These are phyloP conservation scores for Mycena pura DNA, from an alignment of 768 basidiomycete species.

Conservation along the genomic window DNA sequence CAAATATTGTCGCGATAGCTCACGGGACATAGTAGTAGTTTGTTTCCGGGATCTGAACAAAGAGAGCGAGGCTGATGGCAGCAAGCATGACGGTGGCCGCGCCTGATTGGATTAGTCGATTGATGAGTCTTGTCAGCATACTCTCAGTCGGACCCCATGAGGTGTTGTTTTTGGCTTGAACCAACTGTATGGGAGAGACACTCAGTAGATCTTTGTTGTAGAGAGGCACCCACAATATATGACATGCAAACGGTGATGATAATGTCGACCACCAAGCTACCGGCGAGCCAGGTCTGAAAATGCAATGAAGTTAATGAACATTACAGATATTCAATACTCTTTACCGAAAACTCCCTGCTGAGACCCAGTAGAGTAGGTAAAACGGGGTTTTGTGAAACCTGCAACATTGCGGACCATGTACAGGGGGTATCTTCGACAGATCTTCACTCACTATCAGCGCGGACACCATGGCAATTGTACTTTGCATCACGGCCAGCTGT, in stretches of 20 bases:
- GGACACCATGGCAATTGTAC: background rate
- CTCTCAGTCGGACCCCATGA: background rate
- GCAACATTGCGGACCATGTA: too few relatives aligned
- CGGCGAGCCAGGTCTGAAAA: background rate
- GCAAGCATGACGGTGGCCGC: background rate
- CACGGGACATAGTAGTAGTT: slow-evolving; percentile 1
- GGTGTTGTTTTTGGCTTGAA: background rate
- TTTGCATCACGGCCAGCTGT: background rate
- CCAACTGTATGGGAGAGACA: background rate
- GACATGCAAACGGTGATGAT: background rate
- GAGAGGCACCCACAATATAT: background rate
- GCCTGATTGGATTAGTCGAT: background rate
- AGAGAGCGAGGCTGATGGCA: background rate
- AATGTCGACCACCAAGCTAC: background rate
- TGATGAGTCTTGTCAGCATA: background rate
- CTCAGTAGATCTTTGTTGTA: background rate
- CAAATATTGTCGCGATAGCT: too few relatives aligned
- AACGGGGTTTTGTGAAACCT: too few relatives aligned
- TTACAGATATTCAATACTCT: background rate
- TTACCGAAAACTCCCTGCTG: background rate
- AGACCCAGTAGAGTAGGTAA: background rate
- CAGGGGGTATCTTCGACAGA: too few relatives aligned
- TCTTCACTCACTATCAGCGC: too few relatives aligned
- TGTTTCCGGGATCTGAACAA: background rate
- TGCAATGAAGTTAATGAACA: too few relatives aligned